These are phyloP conservation scores for Otatea glauca DNA, from an alignment of 176 grass and related monocot genomes.

Conservation along the genomic window DNA sequence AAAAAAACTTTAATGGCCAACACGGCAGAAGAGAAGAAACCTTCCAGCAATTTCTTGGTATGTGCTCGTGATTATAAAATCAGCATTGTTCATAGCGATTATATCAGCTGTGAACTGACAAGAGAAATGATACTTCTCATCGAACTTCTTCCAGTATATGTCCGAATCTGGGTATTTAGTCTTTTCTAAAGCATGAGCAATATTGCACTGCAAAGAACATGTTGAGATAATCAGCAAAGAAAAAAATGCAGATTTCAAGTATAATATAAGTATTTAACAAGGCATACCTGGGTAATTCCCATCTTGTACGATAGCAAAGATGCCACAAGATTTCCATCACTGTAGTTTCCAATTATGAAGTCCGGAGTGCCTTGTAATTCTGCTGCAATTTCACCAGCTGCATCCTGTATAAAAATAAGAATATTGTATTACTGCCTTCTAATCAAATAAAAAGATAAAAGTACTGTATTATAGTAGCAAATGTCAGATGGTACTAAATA, in stretches of 20 bases:
- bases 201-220: constrained; percentile 75
- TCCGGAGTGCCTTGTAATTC: constrained; percentile 88
- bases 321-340: constrained; percentile 97
- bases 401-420: constrained; percentile 63
- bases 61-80: constrained; percentile 99
- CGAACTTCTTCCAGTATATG: constrained; percentile 90
- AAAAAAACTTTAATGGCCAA: neutral
- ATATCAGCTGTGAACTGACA: constrained; percentile 99
- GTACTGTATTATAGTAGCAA: neutral
- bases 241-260: constrained; percentile 4
- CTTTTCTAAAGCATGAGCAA: constrained; percentile 97
- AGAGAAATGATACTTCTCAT: constrained; percentile 92
- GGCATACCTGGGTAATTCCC: constrained; percentile 80
- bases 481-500: constrained; percentile 24
- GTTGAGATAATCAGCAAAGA: constrained; percentile 29
- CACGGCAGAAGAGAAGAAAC: constrained; percentile 50
- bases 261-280: constrained; percentile 20
- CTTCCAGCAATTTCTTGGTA: constrained; percentile 99
- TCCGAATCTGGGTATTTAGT: constrained; percentile 98
- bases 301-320: constrained; percentile 87
- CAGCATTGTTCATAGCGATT: constrained; percentile 91
- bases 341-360: constrained; percentile 97
- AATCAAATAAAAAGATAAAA: neutral
- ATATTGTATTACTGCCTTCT: neutral
- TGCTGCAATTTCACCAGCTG: constrained; percentile 81